Conservation (phyloP, 805 yeast species). For the Saturnispora sekii region DNA sequence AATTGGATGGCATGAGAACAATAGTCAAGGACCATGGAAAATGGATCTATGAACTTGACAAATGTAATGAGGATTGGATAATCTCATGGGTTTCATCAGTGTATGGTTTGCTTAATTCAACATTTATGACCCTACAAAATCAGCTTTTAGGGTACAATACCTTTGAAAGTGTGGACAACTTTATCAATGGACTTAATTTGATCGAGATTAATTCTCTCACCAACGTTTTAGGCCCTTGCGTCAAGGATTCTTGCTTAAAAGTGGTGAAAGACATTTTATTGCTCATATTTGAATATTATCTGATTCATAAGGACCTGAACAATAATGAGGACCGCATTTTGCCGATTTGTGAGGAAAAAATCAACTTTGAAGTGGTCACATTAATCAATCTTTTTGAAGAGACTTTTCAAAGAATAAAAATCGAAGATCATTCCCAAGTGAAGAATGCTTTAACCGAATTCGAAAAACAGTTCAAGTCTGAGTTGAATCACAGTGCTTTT, state of each 20-base stretch:
- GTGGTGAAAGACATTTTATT: conserved; percentile 20
- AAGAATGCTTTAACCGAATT: conserved; percentile 13
- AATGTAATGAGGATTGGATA: conserved; percentile 17
- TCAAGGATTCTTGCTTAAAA: conserved; percentile 19
- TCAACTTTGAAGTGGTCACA: conserved; percentile 12
- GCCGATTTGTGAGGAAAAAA: conserved; percentile 16
- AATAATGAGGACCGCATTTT: conserved; percentile 13
- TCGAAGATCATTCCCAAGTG: conserved; percentile 12
- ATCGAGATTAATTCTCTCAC: conserved; percentile 16
- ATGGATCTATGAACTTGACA: conserved; percentile 10
- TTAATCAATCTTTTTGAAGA: conserved; percentile 13
- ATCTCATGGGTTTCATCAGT: conserved; percentile 24
- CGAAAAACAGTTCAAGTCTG: conserved; percentile 15
- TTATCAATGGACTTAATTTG: conserved; percentile 19
- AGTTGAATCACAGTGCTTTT: conserved; percentile 16
- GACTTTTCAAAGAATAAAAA: conserved; percentile 4
- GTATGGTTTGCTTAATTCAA: conserved; percentile 22
- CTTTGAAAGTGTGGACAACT: conserved; percentile 15
- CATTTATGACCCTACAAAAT: conserved; percentile 17
- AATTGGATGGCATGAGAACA: conserved; percentile 8
- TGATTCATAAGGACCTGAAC: conserved; percentile 15
- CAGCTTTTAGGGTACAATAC: conserved; percentile 21
- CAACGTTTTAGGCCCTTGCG: conserved; percentile 15
- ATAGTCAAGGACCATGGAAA: conserved; percentile 6
- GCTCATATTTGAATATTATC: conserved; percentile 21